Percentiles rank a stretch among this genome's conserved stretches.
Conservation (phyloP, 768 basidiomycete species). For the Tricholoma sp. region DNA sequence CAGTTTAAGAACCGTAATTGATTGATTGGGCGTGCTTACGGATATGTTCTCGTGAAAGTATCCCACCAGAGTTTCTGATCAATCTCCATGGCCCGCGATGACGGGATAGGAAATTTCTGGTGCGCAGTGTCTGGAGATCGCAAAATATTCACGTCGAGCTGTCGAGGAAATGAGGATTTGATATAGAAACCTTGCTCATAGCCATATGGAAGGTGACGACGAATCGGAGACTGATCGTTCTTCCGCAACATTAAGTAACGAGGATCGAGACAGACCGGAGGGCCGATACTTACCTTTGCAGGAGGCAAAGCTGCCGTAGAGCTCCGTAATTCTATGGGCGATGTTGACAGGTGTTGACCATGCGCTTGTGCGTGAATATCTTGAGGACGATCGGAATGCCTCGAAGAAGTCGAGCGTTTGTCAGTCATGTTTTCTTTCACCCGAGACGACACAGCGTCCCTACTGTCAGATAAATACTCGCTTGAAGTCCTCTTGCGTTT, state of each 20-base stretch:
- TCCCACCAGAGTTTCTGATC: conserved; percentile 42
- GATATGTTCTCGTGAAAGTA: conserved; percentile 30
- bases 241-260: conserved; percentile 10
- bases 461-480: conserved; percentile 26
- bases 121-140: conserved; percentile 26
- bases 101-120: conserved; percentile 30
- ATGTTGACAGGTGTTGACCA: conserved; percentile 10
- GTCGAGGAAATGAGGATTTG: conserved; percentile 34
- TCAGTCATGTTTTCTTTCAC: conserved; percentile 37
- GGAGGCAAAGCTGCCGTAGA: conserved; percentile 20
- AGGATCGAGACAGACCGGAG: conserved; percentile 1
- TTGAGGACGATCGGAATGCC: conserved; percentile 20
- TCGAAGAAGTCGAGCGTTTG: conserved; percentile 20
- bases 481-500: conserved; percentile 46
- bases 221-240: conserved; percentile 27
- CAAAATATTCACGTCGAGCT: conserved; percentile 33
- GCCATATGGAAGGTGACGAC: conserved; percentile 26
- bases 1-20: conserved; percentile 4
- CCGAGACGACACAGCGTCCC: conserved; percentile 26
- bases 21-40: conserved; percentile 23
- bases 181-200: conserved; percentile 32
- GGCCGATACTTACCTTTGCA: conserved; percentile 21
- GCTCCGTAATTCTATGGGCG: conserved; percentile 25
- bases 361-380: conserved; percentile 8
- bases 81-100: conserved; percentile 27